Conservation (phyloP, 2,329 filamentous ascomycete genomes). For the Pseudodiploospora longispora region DNA sequence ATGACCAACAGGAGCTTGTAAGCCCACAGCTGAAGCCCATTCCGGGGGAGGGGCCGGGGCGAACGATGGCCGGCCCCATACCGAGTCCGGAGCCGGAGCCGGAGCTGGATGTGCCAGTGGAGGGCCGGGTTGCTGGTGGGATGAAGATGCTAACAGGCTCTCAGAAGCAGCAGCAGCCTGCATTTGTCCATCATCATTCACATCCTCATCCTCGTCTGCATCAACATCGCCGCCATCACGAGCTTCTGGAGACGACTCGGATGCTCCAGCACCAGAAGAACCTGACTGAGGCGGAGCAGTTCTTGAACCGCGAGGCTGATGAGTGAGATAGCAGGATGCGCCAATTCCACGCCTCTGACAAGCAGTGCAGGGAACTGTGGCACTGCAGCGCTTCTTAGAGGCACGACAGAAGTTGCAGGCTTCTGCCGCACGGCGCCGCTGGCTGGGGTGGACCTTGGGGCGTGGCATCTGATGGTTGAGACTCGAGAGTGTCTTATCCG, state of each 20-base stretch:
- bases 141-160: neutral
- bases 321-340: slow-evolving; percentile 27
- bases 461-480: slow-evolving; percentile 35
- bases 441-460: slow-evolving; percentile 39
- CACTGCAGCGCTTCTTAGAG: slow-evolving; percentile 44
- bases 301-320: slow-evolving; percentile 21
- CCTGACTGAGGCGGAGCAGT: slow-evolving; percentile 3
- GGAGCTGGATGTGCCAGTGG: neutral
- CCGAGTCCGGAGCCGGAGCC: neutral
- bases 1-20: neutral
- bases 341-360: slow-evolving; percentile 36
- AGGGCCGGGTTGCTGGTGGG: slow-evolving; percentile 1
- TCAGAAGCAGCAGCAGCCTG: neutral
- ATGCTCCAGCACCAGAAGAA: neutral
- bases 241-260: neutral
- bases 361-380: slow-evolving; percentile 37
- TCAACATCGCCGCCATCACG: slow-evolving; percentile 1
- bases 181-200: neutral
- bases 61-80: slow-evolving; percentile 2
- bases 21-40: slow-evolving; percentile 1
- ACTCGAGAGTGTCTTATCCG: slow-evolving; percentile 2
- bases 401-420: slow-evolving; percentile 40
- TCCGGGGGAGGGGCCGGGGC: neutral
- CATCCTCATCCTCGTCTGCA: neutral
- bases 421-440: slow-evolving; percentile 39